Base-by-base conservation (phyloP, 495 filamentous ascomycete species). In the Trichocladium antarcticum region DNA sequence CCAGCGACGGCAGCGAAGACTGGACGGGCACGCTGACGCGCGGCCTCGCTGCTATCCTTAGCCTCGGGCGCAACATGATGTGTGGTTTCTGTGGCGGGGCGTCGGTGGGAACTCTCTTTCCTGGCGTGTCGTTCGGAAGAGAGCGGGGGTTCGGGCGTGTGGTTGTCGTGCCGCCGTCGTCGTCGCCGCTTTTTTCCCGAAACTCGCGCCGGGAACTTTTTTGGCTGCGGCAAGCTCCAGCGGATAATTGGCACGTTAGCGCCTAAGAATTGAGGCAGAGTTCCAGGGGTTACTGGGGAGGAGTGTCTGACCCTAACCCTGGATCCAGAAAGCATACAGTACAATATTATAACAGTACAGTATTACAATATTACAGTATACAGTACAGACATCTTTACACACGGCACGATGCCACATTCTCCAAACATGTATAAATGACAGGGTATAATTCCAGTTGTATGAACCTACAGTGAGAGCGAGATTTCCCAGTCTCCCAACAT, bases 21-120 rank as follows among this genome's bases (percentile, higher is more conserved):
- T 51, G 55, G 17, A 55, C 50, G 10, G 57, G 48, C 45, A 19
- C 24, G 38, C 29, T 19, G 36, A 50, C 28, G 20, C 36, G 52
- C 48, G 53, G 54, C 21, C 31, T 44, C 57, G 51, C 59, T 36
- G 66, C 63, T 67, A 70, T 66, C 51, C 67, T 60, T 71, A 73
- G 67, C 61, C 68, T 69, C 31, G 68, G 66, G 47, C 68, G 64
- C 29, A 71, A 40, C 67, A 71, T 71, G 14, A 50, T 58, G 47
- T 54, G 37, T 53, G 59, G 27, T 37, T 20, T 22, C 6, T 47
- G 47, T 50, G 29, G 22, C 22, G 3, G 24, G 35, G 19, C 2
- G 29, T 32, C 34, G 2, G 31, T n/a, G n/a, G n/a, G n/a, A n/a
- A n/a, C 15, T 47, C 45, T 22, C 27, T 40, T 41, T 22, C 14